Percentiles rank a stretch among this genome's conserved stretches.
Evolutionary conservation across 345 rosid species (phyloP).

Genomic region (Chamaenerion angustifolium): DNA sequence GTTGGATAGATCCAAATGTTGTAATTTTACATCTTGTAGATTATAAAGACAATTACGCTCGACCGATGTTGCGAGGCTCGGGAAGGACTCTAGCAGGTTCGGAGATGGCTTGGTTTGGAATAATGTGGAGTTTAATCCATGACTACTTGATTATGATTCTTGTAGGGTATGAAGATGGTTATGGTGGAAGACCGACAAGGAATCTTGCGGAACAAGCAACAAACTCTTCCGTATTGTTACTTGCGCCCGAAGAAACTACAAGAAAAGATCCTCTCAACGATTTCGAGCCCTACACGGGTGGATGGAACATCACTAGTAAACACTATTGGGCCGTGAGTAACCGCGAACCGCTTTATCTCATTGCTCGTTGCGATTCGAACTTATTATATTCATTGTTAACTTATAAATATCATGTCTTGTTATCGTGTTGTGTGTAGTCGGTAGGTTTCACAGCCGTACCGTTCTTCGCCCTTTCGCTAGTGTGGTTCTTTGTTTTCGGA

Average conservation of each 20-base stretch:
- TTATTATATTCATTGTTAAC: no score
- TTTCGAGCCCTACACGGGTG: slow-evolving; percentile 52
- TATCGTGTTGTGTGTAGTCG: slow-evolving; percentile 43
- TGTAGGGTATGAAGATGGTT: slow-evolving; percentile 10
- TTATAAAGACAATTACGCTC: no score
- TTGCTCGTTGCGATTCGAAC: no score
- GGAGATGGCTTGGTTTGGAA: no score
- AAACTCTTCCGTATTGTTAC: slow-evolving; percentile 36
- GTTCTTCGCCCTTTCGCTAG: slow-evolving; percentile 47
- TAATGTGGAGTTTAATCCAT: no score
- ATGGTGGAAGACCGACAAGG: slow-evolving; percentile 30
- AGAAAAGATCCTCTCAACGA: slow-evolving; percentile 51
- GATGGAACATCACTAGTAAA: slow-evolving; percentile 72
- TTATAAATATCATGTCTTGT: slow-evolving; percentile 1
- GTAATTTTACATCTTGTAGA: no score
- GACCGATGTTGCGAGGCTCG: no score
- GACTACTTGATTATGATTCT: no score
- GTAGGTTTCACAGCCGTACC: slow-evolving; percentile 57
- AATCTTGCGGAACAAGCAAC: slow-evolving; percentile 30
- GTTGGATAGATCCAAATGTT: no score
- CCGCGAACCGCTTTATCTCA: neutral
- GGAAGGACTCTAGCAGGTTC: no score
- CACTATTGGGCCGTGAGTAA: slow-evolving; percentile 87
- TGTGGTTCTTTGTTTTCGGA: slow-evolving; percentile 68
- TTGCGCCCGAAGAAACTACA: slow-evolving; percentile 55